Evolutionary conservation across 805 yeast genomes (phyloP).

Genomic region (Pichia deserticola): DNA sequence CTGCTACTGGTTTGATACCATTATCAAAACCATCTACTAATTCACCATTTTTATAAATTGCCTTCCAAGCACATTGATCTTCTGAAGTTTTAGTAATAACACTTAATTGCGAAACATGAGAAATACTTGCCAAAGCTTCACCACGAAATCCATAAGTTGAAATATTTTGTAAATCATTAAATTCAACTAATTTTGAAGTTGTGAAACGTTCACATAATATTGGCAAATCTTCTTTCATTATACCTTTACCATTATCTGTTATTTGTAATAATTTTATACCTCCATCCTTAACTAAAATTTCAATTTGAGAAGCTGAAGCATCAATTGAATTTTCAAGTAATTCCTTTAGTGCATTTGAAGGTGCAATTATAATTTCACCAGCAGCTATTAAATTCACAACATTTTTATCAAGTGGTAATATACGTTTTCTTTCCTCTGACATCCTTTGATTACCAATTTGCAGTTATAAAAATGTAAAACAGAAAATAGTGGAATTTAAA

Average conservation of each 20-base stretch:
- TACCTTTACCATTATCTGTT: conserved; percentile 86
- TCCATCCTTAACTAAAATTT: conserved; percentile 82
- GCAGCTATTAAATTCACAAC: conserved; percentile 94
- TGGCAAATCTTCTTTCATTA: conserved; percentile 60
- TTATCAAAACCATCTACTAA: conserved; percentile 23
- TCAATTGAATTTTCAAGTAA: conserved; percentile 88
- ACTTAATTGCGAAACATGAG: conserved; percentile 77
- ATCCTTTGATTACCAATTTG: neutral
- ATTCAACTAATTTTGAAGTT: conserved; percentile 70
- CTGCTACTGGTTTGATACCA: conserved; percentile 72
- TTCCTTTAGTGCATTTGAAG: conserved; percentile 91
- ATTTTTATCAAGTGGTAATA: conserved; percentile 43
- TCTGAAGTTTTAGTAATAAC: conserved; percentile 66
- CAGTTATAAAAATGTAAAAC: too few relatives aligned
- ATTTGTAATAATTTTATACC: conserved; percentile 83
- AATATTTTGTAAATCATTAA: conserved; percentile 67
- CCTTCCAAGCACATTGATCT: conserved; percentile 63
- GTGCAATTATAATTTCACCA: conserved; percentile 91
- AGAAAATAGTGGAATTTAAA: too few relatives aligned
- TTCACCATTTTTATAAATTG: conserved; percentile 62
- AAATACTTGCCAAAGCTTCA: conserved; percentile 91
- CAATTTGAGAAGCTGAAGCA: conserved; percentile 69
- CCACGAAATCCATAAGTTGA: conserved; percentile 93
- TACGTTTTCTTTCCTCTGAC: conserved; percentile 10
- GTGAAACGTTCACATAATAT: conserved; percentile 89